Evolutionary conservation across 2,329 filamentous ascomycete species (phyloP).

Genomic region (Colletotrichum aenigma): DNA sequence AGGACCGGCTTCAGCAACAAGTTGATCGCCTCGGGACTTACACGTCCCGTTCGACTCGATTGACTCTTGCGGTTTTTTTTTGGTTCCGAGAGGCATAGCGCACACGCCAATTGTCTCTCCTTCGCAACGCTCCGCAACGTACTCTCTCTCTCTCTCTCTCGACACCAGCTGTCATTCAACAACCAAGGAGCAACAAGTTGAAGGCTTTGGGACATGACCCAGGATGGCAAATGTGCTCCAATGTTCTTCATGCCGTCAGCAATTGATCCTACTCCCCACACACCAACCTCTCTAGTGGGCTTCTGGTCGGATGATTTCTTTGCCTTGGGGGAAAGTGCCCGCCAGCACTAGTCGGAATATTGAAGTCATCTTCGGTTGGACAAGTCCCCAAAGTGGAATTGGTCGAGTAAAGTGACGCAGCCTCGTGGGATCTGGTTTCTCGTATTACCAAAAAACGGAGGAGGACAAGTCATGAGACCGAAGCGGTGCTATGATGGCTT

Average conservation of each 20-base stretch:
- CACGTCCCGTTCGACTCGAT: background rate
- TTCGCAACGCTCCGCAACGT: background rate
- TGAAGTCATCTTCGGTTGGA: background rate
- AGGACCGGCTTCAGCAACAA: background rate
- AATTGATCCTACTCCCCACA: background rate
- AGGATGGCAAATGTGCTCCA: background rate
- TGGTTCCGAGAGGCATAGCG: background rate
- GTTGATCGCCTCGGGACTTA: background rate
- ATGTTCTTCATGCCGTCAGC: background rate
- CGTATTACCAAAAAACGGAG: slow-evolving; percentile 2
- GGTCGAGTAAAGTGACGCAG: background rate
- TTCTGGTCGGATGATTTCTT: background rate
- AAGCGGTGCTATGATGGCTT: slow-evolving; percentile 1
- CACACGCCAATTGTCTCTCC: background rate
- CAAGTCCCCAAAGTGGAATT: background rate
- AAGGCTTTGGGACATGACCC: background rate
- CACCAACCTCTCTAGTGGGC: background rate
- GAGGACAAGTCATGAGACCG: slow-evolving; percentile 6
- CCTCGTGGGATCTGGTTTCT: background rate
- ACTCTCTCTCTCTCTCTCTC: background rate
- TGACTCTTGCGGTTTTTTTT: background rate
- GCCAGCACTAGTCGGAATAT: background rate
- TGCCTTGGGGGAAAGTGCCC: background rate
- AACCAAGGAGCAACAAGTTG: background rate
- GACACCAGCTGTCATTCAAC: background rate